Evolutionary conservation across 2,329 filamentous ascomycete species (phyloP).

Genomic region (Cladosporium phlei): DNA sequence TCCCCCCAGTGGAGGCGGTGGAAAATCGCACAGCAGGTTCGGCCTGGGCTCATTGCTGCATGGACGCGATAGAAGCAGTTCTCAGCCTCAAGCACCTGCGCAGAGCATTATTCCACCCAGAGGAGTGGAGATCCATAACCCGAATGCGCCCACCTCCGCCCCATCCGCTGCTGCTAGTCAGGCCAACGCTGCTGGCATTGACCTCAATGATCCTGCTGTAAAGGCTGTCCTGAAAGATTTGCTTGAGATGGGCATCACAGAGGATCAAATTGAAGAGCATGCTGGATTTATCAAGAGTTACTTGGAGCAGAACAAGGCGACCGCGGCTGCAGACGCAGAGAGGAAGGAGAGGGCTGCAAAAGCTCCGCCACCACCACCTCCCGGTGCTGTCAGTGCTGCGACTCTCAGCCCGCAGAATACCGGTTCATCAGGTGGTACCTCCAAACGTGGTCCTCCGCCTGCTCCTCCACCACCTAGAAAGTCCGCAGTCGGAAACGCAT

Average conservation of each 20-base stretch:
- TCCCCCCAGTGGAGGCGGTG: conserved; percentile 29
- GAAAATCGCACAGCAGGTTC: conserved; percentile 45
- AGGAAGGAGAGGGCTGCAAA: conserved; percentile 47
- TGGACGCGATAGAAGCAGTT: conserved; percentile 46
- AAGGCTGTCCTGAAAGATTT: conserved; percentile 59
- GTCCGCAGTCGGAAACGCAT: conserved; percentile 29
- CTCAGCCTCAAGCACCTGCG: conserved; percentile 37
- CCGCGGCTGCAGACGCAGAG: conserved; percentile 41
- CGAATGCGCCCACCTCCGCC: conserved; percentile 22
- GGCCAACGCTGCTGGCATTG: conserved; percentile 44
- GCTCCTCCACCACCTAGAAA: conserved; percentile 46
- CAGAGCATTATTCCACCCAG: conserved; percentile 49
- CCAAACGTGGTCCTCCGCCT: conserved; percentile 56
- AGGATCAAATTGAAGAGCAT: conserved; percentile 63
- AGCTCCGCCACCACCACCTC: conserved; percentile 61
- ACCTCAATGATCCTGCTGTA: conserved; percentile 59
- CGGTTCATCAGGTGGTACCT: conserved; percentile 51
- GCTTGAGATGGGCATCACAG: conserved; percentile 61
- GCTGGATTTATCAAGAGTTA: conserved; percentile 65
- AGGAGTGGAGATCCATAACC: conserved; percentile 34
- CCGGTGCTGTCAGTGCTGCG: conserved; percentile 38
- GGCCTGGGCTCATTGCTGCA: conserved; percentile 47
- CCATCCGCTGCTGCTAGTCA: conserved; percentile 22
- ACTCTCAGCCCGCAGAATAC: conserved; percentile 59
- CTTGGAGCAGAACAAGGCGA: conserved; percentile 59